Evolutionary conservation across 1,284 basidiomycete genomes (phyloP).

Genomic region (Austroboletus niveus): DNA sequence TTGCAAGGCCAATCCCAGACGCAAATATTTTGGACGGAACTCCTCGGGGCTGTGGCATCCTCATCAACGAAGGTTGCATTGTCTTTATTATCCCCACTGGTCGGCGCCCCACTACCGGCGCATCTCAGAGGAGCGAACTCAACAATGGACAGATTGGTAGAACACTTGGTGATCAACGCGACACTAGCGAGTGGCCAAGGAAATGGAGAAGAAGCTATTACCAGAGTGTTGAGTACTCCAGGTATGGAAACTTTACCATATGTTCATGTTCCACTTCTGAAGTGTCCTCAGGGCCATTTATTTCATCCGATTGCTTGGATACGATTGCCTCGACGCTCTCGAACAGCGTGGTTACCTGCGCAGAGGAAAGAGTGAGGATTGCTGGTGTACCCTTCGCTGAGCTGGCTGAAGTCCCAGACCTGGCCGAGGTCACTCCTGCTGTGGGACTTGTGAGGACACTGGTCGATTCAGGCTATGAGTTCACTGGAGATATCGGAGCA

Average conservation of each 20-base stretch:
- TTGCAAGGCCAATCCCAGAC: slow-evolving; percentile 7
- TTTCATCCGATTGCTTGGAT: slow-evolving; percentile 19
- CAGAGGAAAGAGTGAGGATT: slow-evolving; percentile 12
- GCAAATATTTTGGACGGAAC: slow-evolving; percentile 21
- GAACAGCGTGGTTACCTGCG: slow-evolving; percentile 11
- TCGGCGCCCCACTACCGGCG: slow-evolving; percentile 11
- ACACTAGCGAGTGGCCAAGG: not conserved
- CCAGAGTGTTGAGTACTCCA: slow-evolving; percentile 15
- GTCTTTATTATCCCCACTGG: slow-evolving; percentile 15
- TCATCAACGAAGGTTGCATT: slow-evolving; percentile 9
- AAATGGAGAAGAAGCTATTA: slow-evolving; percentile 1
- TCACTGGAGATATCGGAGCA: slow-evolving; percentile 19
- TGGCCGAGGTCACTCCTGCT: slow-evolving; percentile 1
- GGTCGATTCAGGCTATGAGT: slow-evolving; percentile 19
- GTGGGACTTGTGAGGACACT: slow-evolving; percentile 17
- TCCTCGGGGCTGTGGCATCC: slow-evolving; percentile 21
- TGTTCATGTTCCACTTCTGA: not conserved
- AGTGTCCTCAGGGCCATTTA: slow-evolving; percentile 15
- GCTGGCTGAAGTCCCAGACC: not conserved
- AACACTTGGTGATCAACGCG: slow-evolving; percentile 11
- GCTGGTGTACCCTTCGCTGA: slow-evolving; percentile 6
- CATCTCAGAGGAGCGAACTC: slow-evolving; percentile 21
- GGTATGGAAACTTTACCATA: slow-evolving; percentile 9
- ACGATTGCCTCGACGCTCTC: slow-evolving; percentile 18
- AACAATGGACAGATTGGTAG: slow-evolving; percentile 23